Percentiles rank a stretch among this genome's conserved stretches.
Conservation (phyloP, 805 yeast species). For the Yarrowia sp. region DNA sequence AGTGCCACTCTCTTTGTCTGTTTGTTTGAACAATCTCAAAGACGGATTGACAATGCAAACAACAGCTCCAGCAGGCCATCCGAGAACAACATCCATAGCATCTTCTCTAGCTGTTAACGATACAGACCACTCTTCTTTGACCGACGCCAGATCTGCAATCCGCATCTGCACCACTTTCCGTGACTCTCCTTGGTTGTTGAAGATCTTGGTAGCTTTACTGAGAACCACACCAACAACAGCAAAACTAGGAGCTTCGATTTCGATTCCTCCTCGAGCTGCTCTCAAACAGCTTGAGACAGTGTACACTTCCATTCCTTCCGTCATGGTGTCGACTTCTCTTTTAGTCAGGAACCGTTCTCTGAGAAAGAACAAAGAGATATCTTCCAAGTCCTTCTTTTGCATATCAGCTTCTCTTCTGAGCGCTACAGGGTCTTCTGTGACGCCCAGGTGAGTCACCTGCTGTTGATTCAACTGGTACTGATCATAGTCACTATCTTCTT, state of each 20-base stretch:
- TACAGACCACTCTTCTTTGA: conserved; percentile 5
- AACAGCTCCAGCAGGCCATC: background rate
- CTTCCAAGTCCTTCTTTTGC: background rate
- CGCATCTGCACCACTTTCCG: background rate
- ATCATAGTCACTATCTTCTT: background rate
- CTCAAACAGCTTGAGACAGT: background rate
- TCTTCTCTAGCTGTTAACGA: background rate
- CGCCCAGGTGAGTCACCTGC: background rate
- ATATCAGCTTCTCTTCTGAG: background rate
- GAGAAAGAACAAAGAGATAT: background rate
- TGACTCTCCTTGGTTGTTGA: background rate
- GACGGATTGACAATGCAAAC: background rate
- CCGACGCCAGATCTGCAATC: background rate
- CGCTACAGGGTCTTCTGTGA: background rate
- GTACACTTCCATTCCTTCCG: background rate
- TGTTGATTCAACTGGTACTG: background rate
- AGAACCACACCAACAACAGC: background rate
- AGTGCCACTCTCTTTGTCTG: background rate
- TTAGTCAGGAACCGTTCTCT: background rate
- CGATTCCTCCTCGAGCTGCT: background rate
- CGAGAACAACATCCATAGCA: background rate
- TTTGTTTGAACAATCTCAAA: background rate
- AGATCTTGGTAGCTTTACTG: background rate
- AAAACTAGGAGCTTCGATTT: background rate
- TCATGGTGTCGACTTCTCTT: background rate